Evolutionary conservation across 495 filamentous ascomycete species (phyloP).

Genomic region (Neohortaea acidophila): DNA sequence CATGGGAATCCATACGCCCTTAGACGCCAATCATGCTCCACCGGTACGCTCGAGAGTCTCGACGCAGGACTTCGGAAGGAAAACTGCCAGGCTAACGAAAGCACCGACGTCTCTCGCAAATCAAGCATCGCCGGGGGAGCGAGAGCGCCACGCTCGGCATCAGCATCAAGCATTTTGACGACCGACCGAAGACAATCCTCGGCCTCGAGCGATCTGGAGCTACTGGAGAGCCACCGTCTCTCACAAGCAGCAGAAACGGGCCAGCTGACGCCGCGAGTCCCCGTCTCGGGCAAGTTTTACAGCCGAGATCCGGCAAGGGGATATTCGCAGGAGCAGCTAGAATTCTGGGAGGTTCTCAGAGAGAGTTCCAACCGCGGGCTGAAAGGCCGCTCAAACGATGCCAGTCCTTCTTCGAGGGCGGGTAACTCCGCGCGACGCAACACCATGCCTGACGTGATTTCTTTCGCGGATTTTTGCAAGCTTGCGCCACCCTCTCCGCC

Average conservation of each 20-base stretch:
- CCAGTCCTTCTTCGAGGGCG: too few species aligned
- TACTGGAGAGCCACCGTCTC: constrained; percentile 28
- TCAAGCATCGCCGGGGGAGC: constrained; percentile 8
- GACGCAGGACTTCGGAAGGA: constrained; percentile 13
- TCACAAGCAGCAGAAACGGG: constrained; percentile 35
- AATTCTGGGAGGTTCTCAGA: too few species aligned
- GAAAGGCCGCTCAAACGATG: too few species aligned
- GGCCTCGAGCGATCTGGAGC: constrained; percentile 21
- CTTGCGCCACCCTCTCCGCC: constrained; percentile 4
- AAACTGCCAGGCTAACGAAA: too few species aligned
- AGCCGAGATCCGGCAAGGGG: too few species aligned
- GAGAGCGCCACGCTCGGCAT: constrained; percentile 9
- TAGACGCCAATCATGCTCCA: constrained; percentile 14
- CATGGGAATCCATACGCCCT: constrained; percentile 14
- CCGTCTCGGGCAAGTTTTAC: constrained; percentile 17
- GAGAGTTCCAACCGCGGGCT: too few species aligned
- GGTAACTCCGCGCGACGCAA: too few species aligned
- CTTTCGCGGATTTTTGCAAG: constrained; percentile 15
- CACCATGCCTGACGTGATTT: constrained; percentile 18
- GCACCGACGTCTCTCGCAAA: constrained; percentile 11
- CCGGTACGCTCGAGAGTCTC: constrained; percentile 19
- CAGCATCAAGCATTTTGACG: constrained; percentile 11
- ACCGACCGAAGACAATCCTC: neutral
- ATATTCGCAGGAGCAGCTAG: too few species aligned
- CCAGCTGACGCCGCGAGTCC: constrained; percentile 29